A percentile compares a stretch with the other conserved stretches of the same genome.
Evolutionary conservation across 345 rosid genomes (phyloP).

Genomic region (Nasturtium officinale): DNA sequence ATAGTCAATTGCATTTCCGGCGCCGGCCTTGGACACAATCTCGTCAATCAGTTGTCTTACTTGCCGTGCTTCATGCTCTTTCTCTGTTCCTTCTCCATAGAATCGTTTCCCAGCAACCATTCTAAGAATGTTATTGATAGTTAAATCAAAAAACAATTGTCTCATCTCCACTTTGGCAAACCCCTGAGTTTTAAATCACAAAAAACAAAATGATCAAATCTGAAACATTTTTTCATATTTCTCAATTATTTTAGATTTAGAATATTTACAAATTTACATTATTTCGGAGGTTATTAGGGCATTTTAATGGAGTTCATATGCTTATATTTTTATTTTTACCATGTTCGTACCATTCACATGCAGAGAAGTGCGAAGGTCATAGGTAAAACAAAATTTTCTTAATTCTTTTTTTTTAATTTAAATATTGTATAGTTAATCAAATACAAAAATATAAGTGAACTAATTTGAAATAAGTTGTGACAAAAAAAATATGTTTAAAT

Average conservation of each 20-base stretch:
- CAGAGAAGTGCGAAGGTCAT: no score
- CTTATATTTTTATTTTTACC: no score
- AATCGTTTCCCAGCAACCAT: slow-evolving; percentile 35
- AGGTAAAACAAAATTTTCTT: no score
- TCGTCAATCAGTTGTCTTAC: slow-evolving; percentile 49
- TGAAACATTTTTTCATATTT: not conserved
- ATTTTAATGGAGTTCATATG: no score
- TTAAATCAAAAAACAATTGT: slow-evolving; percentile 27
- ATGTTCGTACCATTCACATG: no score
- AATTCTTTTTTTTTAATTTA: no score
- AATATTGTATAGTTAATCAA: no score
- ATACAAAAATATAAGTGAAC: no score
- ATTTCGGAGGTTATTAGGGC: not conserved
- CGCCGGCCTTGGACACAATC: slow-evolving; percentile 23
- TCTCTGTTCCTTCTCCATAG: slow-evolving; percentile 44
- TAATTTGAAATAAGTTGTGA: no score
- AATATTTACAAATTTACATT: not conserved
- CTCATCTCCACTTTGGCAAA: slow-evolving; percentile 41
- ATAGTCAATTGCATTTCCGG: slow-evolving; percentile 47
- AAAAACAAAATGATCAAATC: not conserved
- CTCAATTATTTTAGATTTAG: not conserved
- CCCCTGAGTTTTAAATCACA: slow-evolving; percentile 1
- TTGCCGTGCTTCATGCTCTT: slow-evolving; percentile 43
- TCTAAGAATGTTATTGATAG: slow-evolving; percentile 34
- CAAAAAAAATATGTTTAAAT: no score